Base-by-base conservation (phyloP, 2,329 filamentous ascomycete genomes). In the Penicillium sp. region DNA sequence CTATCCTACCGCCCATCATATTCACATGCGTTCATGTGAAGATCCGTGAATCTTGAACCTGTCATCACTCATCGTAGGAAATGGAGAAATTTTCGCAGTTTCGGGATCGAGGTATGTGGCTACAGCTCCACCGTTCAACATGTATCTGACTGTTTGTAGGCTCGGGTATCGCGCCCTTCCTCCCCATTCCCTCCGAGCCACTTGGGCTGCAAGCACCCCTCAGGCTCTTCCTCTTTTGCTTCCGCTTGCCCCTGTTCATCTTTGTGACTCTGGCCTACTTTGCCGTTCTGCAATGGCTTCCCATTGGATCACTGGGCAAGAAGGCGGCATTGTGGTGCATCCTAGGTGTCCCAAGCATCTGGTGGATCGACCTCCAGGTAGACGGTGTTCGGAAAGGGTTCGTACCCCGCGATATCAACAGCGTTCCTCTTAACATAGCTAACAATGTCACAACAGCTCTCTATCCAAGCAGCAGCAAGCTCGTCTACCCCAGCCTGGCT, bases 351-450 rank as follows among this genome's bases (percentile, higher is more conserved):
- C 89, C 91, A 0, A 92, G 93, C 25, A 88, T 98, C 50, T 97
- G 91, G 90, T 97, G 92, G 92, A 86, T 96, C 49, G 93, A 98
- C 71, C 77, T 98, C n/a, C 92, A 96, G 70, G 89, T 98, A 58
- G 93, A 98, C 68, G 92, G 92, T 50, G 93, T 98, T 46, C 91
- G 89, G 72, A 88, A 90, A 73, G 93, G 93, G 74, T 91, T 69
- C 48, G 76, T 66, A 15, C 15, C 9, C 10, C 13, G 2, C 13
- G 7, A 12, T 23, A n/a, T 43, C 13, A 28, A 10, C 28, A 35
- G n/a, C 7, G 6, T 39, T 39, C 7, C 6, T 6, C 24, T 4
- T 10, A 24, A 24, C 12, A n/a, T 13, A 23, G 13, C 42, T 54
- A 42, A 55, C 29, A 39, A 7, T n/a, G 15, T 25, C 4, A 2